Evolutionary conservation across 1,139 yeast genomes (phyloP).

Genomic region (Suhomyces choctaworum): DNA sequence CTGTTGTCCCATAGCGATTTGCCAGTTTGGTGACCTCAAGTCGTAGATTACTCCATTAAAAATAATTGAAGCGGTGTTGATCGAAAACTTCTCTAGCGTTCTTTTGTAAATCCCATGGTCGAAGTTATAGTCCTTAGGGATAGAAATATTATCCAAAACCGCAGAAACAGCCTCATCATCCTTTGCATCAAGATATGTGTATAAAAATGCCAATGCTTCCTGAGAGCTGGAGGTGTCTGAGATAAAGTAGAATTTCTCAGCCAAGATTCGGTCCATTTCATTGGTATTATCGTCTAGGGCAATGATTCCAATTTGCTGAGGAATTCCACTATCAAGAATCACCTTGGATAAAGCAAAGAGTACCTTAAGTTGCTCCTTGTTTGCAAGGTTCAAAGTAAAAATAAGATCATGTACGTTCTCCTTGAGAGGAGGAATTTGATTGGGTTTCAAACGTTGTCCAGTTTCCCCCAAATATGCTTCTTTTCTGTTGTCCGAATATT

Average conservation of each 20-base stretch:
- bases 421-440: slow-evolving; percentile 66
- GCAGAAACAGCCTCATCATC: slow-evolving; percentile 27
- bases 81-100: slow-evolving; percentile 33
- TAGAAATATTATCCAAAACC: slow-evolving; percentile 25
- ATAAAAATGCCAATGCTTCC: slow-evolving; percentile 46
- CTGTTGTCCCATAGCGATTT: slow-evolving; percentile 40
- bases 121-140: slow-evolving; percentile 16
- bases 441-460: slow-evolving; percentile 32
- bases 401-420: slow-evolving; percentile 79
- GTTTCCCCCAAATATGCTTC: slow-evolving; percentile 37
- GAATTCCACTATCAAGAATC: slow-evolving; percentile 58
- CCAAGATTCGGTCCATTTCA: slow-evolving; percentile 30
- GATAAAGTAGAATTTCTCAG: slow-evolving; percentile 37
- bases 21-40: slow-evolving; percentile 39
- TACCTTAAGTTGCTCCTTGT: slow-evolving; percentile 47
- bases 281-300: slow-evolving; percentile 49
- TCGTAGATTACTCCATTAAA: slow-evolving; percentile 70
- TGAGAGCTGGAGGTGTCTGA: slow-evolving; percentile 30
- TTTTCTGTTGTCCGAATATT: slow-evolving; percentile 45
- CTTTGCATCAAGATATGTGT: slow-evolving; percentile 35
- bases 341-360: slow-evolving; percentile 51
- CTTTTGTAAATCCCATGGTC: slow-evolving; percentile 14
- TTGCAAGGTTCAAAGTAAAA: slow-evolving; percentile 65
- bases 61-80: slow-evolving; percentile 54
- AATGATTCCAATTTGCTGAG: slow-evolving; percentile 79